Percentiles rank a stretch among this genome's conserved stretches.
These are phyloP conservation scores for Meira nashicola DNA, from an alignment of 1,284 basidiomycete genomes.

Conservation along the genomic window DNA sequence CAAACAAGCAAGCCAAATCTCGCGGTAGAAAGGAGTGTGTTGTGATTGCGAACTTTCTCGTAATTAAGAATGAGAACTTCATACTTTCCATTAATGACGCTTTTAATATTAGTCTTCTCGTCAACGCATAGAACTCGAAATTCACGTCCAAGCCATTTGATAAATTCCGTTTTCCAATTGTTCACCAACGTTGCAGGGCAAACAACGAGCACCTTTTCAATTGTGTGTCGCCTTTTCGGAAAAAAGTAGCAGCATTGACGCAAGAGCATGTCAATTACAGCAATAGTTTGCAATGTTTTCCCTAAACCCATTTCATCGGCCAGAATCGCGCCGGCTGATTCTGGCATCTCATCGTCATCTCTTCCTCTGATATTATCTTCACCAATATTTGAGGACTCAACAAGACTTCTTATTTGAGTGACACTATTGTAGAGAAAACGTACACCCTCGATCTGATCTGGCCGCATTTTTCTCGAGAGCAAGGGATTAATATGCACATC, in stretches of 20 bases:
- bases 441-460: conserved; percentile 96
- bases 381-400: not conserved
- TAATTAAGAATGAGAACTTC: conserved; percentile 92
- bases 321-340: conserved; percentile 82
- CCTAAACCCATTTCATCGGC: conserved; percentile 80
- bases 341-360: conserved; percentile 68
- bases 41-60: conserved; percentile 67
- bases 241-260: conserved; percentile 20
- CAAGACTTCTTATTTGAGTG: conserved; percentile 67
- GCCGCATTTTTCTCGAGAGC: conserved; percentile 78
- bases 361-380: conserved; percentile 68
- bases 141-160: conserved; percentile 73
- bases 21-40: conserved; percentile 41
- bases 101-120: conserved; percentile 34
- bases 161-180: conserved; percentile 95
- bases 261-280: conserved; percentile 43
- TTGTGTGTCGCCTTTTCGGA: conserved; percentile 20
- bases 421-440: conserved; percentile 96
- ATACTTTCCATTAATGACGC: conserved; percentile 55
- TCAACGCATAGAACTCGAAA: conserved; percentile 75
- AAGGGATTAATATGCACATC: conserved; percentile 87
- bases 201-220: conserved; percentile 62
- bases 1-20: conserved; percentile 89
- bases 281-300: conserved; percentile 46
- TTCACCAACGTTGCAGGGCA: conserved; percentile 88